A percentile compares a stretch with the other conserved stretches of the same genome.
These are phyloP conservation scores for Hydnum rufescens DNA, from an alignment of 768 basidiomycete genomes.

Conservation along the genomic window DNA sequence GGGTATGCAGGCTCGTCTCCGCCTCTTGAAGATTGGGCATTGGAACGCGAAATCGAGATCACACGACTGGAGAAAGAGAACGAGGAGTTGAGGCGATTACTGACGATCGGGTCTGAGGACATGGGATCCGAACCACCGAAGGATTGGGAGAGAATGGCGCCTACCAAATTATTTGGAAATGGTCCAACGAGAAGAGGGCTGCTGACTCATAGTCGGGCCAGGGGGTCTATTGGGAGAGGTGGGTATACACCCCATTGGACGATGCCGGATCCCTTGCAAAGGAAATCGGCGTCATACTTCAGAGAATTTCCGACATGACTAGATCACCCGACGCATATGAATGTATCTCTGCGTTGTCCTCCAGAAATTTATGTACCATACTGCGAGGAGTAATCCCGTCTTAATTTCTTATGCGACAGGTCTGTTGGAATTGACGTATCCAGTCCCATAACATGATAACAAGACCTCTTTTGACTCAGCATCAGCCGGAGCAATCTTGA, in stretches of 20 bases:
- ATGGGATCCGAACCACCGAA: not conserved
- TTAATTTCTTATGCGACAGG: conserved; percentile 51
- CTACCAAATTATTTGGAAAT: not conserved
- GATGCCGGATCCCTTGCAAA: not conserved
- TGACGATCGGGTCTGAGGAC: conserved; percentile 36
- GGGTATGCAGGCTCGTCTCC: conserved; percentile 2
- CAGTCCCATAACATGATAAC: conserved; percentile 82
- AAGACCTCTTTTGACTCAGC: conserved; percentile 39
- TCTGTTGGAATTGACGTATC: conserved; percentile 77
- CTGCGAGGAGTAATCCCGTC: no score
- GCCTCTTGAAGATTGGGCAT: conserved; percentile 56
- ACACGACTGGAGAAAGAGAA: conserved; percentile 69
- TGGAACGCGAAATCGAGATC: conserved; percentile 79
- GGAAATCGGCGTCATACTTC: not conserved
- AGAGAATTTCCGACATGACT: not conserved
- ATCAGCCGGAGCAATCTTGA: conserved; percentile 63
- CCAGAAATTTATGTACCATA: no score
- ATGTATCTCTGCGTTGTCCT: no score
- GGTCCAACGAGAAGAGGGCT: not conserved
- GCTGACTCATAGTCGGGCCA: not conserved
- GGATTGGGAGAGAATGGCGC: not conserved
- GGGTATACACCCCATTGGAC: not conserved
- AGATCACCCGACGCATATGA: no score
- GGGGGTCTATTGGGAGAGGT: not conserved
- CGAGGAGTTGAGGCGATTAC: conserved; percentile 44